Evolutionary conservation across 768 basidiomycete species (phyloP).

Genomic region (Boletus rex-veris): DNA sequence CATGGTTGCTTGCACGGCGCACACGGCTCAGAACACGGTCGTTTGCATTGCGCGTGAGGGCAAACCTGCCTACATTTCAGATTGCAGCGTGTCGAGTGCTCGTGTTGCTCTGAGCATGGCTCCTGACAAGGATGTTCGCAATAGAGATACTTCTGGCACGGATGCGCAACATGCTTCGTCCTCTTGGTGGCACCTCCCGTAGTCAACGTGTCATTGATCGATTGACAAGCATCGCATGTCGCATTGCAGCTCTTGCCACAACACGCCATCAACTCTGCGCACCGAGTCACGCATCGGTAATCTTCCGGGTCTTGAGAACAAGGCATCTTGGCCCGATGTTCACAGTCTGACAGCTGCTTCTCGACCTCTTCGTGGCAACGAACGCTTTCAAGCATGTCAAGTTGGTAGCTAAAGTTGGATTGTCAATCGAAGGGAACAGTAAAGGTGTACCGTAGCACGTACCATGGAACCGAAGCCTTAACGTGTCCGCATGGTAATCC

Average conservation of each 20-base stretch:
- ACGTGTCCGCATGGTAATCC: constrained; percentile 58
- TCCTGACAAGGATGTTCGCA: constrained; percentile 55
- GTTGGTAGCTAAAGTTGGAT: constrained; percentile 36
- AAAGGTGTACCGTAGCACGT: constrained; percentile 5
- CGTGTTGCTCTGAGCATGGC: constrained; percentile 48
- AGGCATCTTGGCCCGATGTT: constrained; percentile 45
- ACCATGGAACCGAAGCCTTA: constrained; percentile 48
- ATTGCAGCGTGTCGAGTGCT: constrained; percentile 46
- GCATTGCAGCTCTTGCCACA: constrained; percentile 51
- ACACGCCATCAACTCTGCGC: constrained; percentile 46
- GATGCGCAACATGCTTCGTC: constrained; percentile 40
- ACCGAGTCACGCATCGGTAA: constrained; percentile 39
- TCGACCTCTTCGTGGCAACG: constrained; percentile 41
- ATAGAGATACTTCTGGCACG: constrained; percentile 49
- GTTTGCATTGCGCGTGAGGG: constrained; percentile 46
- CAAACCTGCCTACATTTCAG: constrained; percentile 52
- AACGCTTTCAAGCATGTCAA: constrained; percentile 44
- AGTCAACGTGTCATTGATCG: not conserved
- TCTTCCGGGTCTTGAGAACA: constrained; percentile 45
- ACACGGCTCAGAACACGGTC: constrained; percentile 50
- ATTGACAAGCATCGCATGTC: constrained; percentile 49
- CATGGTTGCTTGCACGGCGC: constrained; percentile 63
- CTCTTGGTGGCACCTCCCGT: constrained; percentile 19
- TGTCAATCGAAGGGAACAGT: not conserved
- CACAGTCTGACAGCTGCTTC: constrained; percentile 49